These are phyloP conservation scores for Hibiscus trionum DNA, from an alignment of 345 rosid species.

Conservation along the genomic window DNA sequence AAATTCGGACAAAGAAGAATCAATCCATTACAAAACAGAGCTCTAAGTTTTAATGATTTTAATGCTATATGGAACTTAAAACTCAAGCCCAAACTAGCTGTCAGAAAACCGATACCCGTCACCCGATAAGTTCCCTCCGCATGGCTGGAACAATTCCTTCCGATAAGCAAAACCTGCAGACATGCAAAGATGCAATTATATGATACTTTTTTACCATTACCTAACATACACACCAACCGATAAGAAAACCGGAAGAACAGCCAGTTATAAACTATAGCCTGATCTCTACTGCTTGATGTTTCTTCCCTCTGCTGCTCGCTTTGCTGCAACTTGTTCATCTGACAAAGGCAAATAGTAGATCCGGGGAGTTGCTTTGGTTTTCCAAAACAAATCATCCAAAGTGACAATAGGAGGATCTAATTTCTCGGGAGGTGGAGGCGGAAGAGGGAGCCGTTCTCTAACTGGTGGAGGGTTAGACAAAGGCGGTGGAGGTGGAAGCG, in stretches of 20 bases:
- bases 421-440: slow-evolving; percentile 64
- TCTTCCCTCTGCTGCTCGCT: slow-evolving; percentile 40
- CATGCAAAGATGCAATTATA: slow-evolving; percentile 24
- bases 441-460: slow-evolving; percentile 49
- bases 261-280: slow-evolving; percentile 14
- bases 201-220: slow-evolving; percentile 30
- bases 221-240: slow-evolving; percentile 19
- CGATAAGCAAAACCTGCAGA: slow-evolving; percentile 26
- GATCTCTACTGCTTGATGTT: slow-evolving; percentile 34
- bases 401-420: slow-evolving; percentile 85
- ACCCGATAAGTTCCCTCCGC: slow-evolving; percentile 18
- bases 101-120: slow-evolving; percentile 18
- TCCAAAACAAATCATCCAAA: slow-evolving; percentile 83
- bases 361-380: slow-evolving; percentile 85
- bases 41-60: slow-evolving; percentile 13
- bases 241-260: slow-evolving; percentile 17
- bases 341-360: slow-evolving; percentile 90
- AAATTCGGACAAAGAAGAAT: slow-evolving; percentile 2
- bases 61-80: slow-evolving; percentile 20
- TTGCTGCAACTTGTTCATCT: slow-evolving; percentile 80
- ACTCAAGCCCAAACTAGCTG: slow-evolving; percentile 21
- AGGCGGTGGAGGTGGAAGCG: slow-evolving; percentile 59
- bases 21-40: background rate
- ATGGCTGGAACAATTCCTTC: slow-evolving; percentile 20
- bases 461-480: slow-evolving; percentile 36